Evolutionary conservation across 768 basidiomycete species (phyloP).

Genomic region (Podaxis rugospora): DNA sequence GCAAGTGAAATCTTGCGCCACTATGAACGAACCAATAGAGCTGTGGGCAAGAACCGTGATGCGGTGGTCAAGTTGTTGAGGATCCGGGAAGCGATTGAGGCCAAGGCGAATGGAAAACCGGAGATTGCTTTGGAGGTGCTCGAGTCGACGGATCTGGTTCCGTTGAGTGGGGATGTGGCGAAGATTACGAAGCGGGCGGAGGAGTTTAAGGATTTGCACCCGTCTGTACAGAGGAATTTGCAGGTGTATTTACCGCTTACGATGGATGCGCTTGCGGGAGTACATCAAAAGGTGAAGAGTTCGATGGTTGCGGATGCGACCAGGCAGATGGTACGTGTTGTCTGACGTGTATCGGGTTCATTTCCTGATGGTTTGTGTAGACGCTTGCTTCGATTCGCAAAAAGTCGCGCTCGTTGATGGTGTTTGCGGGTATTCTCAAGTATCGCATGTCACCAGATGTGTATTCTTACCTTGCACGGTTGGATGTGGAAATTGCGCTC

Average conservation of each 20-base stretch:
- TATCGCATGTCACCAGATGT: constrained; percentile 90
- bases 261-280: constrained; percentile 86
- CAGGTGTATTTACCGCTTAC: constrained; percentile 83
- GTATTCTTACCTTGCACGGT: constrained; percentile 79
- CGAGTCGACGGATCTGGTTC: constrained; percentile 83
- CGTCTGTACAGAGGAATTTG: constrained; percentile 84
- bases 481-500: constrained; percentile 84
- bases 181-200: constrained; percentile 84
- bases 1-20: constrained; percentile 76
- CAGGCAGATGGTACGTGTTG: constrained; percentile 62
- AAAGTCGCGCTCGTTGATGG: constrained; percentile 82
- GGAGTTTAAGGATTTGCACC: constrained; percentile 84
- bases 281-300: constrained; percentile 74
- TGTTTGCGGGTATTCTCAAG: constrained; percentile 83
- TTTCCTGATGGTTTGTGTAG: constrained; percentile 30
- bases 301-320: constrained; percentile 70
- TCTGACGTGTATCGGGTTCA: neutral
- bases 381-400: constrained; percentile 63
- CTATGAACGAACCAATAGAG: constrained; percentile 73
- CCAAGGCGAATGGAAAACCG: constrained; percentile 63
- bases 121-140: constrained; percentile 85
- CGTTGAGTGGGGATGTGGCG: constrained; percentile 78
- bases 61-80: constrained; percentile 71
- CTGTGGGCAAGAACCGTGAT: constrained; percentile 67
- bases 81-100: constrained; percentile 77